Evolutionary conservation across 2,329 filamentous ascomycete genomes (phyloP).

Genomic region (Paecilomyces sp.): DNA sequence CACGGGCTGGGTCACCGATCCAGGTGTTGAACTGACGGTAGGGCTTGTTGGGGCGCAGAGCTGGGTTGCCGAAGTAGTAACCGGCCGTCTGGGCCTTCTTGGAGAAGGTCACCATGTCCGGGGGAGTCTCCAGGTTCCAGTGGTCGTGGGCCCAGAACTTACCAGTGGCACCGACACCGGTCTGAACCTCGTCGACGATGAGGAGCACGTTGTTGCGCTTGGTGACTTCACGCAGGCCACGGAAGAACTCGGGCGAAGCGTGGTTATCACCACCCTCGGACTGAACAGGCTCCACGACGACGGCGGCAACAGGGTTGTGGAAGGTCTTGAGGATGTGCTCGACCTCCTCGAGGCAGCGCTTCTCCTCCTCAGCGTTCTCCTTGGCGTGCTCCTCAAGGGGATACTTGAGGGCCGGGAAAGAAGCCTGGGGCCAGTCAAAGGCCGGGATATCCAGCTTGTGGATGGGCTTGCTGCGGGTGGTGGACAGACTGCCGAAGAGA

Average conservation of each 20-base stretch:
- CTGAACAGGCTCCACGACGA: conserved; percentile 85
- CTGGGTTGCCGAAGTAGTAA: conserved; percentile 80
- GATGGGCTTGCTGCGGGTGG: conserved; percentile 85
- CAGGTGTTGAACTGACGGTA: conserved; percentile 97
- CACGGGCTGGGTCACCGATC: conserved; percentile 88
- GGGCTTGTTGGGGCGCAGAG: conserved; percentile 79
- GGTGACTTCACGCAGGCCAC: conserved; percentile 70
- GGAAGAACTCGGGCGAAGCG: conserved; percentile 81
- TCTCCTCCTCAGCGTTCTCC: conserved; percentile 77
- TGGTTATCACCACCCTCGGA: conserved; percentile 95
- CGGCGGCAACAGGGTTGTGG: conserved; percentile 71
- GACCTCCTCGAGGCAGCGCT: conserved; percentile 72
- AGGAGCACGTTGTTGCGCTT: conserved; percentile 61
- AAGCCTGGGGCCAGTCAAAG: conserved; percentile 89
- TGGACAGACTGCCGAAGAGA: conserved; percentile 79
- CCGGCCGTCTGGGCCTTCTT: conserved; percentile 94
- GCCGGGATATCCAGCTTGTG: conserved; percentile 93
- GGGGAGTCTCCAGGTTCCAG: conserved; percentile 72
- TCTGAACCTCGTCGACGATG: conserved; percentile 93
- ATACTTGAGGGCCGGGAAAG: conserved; percentile 81
- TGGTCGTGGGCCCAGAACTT: conserved; percentile 97
- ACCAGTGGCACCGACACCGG: conserved; percentile 83
- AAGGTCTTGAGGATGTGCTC: conserved; percentile 74
- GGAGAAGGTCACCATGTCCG: conserved; percentile 90
- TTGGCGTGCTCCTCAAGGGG: conserved; percentile 70